Percentiles rank a stretch among this genome's conserved stretches.
Evolutionary conservation across 306 rosid species (phyloP).

Genomic region (Vigna trinervia): DNA sequence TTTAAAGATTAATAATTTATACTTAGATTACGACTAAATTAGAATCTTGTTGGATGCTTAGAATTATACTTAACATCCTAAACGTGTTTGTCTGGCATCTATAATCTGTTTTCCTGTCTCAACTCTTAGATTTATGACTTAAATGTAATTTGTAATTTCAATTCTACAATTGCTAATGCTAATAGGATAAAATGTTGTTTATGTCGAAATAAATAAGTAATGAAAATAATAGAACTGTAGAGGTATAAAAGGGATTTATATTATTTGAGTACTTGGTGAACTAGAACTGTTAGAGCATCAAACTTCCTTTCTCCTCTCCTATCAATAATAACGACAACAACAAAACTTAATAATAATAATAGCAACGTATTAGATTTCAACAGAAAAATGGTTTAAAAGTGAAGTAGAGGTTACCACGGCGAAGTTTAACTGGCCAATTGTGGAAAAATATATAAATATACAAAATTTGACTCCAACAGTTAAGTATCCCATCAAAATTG

Average conservation of each 20-base stretch:
- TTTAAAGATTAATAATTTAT: constrained; percentile 8
- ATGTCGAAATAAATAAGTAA: neutral
- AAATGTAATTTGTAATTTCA: constrained; percentile 24
- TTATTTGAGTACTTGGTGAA: neutral
- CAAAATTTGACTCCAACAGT: neutral
- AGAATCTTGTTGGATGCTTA: neutral
- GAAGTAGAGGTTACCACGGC: constrained; percentile 10
- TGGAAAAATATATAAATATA: neutral
- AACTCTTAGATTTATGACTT: constrained; percentile 10
- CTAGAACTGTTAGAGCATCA: neutral
- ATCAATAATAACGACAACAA: neutral
- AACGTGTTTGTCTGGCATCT: constrained; percentile 1
- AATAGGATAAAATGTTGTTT: neutral
- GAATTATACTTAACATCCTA: constrained; percentile 15
- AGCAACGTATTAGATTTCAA: neutral
- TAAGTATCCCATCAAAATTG: neutral
- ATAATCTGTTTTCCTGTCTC: constrained; percentile 16
- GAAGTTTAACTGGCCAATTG: neutral
- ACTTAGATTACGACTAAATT: constrained; percentile 26
- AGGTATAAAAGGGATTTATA: neutral
- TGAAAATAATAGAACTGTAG: neutral
- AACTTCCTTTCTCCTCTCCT: neutral
- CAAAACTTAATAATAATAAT: neutral
- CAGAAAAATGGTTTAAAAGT: constrained; percentile 1
- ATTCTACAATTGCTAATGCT: neutral